A percentile compares a stretch with the other conserved stretches of the same genome.
These are phyloP conservation scores for Scutellaria baicalensis DNA, from an alignment of 257 asterid genomes.

Conservation along the genomic window DNA sequence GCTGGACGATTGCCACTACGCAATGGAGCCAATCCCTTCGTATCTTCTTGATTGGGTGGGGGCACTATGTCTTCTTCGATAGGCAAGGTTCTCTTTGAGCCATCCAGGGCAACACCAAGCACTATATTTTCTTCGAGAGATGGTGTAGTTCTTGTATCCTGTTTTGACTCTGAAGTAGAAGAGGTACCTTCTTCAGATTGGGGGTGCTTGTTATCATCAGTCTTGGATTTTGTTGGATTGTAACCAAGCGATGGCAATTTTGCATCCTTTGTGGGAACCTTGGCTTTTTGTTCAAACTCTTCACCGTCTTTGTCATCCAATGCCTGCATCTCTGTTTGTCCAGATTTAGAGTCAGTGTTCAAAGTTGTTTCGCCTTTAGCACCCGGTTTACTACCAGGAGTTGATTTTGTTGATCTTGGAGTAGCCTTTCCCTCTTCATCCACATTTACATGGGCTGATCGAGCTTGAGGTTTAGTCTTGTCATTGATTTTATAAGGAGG, in stretches of 20 bases:
- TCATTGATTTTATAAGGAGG: constrained; percentile 68
- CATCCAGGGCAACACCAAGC: constrained; percentile 90
- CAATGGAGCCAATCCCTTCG: constrained; percentile 48
- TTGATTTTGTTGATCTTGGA: constrained; percentile 15
- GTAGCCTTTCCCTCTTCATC: constrained; percentile 51
- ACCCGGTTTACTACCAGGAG: constrained; percentile 32
- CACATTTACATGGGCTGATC: constrained; percentile 32
- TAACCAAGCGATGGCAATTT: constrained; percentile 6
- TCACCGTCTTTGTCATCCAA: constrained; percentile 26
- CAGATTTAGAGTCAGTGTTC: constrained; percentile 29
- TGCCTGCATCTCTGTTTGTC: constrained; percentile 20
- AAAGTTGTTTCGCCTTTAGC: constrained; percentile 25
- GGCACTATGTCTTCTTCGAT: constrained; percentile 60
- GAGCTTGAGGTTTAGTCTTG: constrained; percentile 44
- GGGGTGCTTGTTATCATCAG: constrained; percentile 27
- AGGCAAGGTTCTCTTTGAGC: constrained; percentile 86
- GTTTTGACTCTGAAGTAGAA: constrained; percentile 33
- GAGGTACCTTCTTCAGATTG: constrained; percentile 24
- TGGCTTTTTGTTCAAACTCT: constrained; percentile 20
- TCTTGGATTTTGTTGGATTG: constrained; percentile 24
- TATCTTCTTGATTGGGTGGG: constrained; percentile 25
- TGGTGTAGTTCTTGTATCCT: constrained; percentile 41
- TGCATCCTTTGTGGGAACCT: not conserved
- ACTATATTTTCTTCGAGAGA: constrained; percentile 81
- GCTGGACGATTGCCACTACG: constrained; percentile 32